Evolutionary conservation across 1,284 basidiomycete genomes (phyloP), one percentile per base, ranked within the genome.

Genomic region (Sanghuangporus sanghuang): DNA sequence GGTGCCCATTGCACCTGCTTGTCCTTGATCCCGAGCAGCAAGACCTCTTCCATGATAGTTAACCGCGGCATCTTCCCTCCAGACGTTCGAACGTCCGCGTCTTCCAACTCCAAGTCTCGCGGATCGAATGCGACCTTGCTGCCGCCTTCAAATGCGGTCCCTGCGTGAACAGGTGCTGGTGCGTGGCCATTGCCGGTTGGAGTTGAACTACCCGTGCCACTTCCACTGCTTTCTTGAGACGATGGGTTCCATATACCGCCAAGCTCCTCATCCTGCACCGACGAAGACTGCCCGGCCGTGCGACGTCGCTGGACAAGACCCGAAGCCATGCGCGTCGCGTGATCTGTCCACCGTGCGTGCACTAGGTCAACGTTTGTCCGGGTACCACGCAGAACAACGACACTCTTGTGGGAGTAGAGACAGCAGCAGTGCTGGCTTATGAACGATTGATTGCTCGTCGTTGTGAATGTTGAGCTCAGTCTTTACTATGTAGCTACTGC

Each of bases 21-120:
- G 76, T 95, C 94, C 73, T 95, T 95, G 59, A 94, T 78, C 1
- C 97, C 96, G 14, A 99, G 79, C 61, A 99, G 76, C 61, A 99
- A 78, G 16, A 99, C 88, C 78, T 99, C 97, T 78, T 99, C 96
- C 92, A 99, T 94, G 63, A 99, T 84, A 8, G 96, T 99, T 69
- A 99, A 78, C 65, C 84, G 82, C 0, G 96, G 97, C 74, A 91
- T 84, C 73, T 86, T 86, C 18, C 89, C 89, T 7, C 89, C 87
- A 62, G 82, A 71, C 61, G 78, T 80, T 42, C 78, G 79, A 63
- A 87, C 85, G 74, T 97, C 93, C 55, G 84, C 84, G 0, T 77
- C 79, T 56, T 86, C 87, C 70, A 88, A 81, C 69, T 90, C 85
- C 68, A 98, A 77, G 77, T 99, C 97, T 62, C 95, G 80, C 0